Evolutionary conservation across 202 grass and related monocot species (phyloP), one percentile per base, ranked within the genome.

Genomic region (Sporobolus alterniflorus): DNA sequence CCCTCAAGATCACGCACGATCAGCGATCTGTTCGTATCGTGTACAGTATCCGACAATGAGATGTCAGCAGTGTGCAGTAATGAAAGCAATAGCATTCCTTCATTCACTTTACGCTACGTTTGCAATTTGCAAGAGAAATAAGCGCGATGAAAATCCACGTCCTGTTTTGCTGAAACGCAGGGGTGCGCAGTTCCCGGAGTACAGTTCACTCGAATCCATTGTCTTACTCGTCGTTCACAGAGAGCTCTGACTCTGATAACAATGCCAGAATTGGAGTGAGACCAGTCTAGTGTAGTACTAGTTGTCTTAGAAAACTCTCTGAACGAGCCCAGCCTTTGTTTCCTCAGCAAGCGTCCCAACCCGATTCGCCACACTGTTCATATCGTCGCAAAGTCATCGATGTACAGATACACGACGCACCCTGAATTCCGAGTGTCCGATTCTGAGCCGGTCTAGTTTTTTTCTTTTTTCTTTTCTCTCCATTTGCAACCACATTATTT

Each of bases 1-100:
- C 70, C 54, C 48, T 67, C 87, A 85, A 25, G 64, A 76, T 85
- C 76, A 48, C 87, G 54, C 22, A 61, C 32, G 42, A 47, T 52
- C 63, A 24, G 70, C 69, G 76, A 75, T 16, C 83, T 47, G 76
- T 49, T 36, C 51, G 48, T n/a, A n/a, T n/a, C n/a, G n/a, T n/a
- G n/a, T n/a, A 25, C 11, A 21, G 15, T 67, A 48, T 48, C 57
- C 44, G 16, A 48, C 74, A 20, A 60, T 40, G 54, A 82, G 42
- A 44, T 42, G 22, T 32, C 46, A 57, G 71, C 28, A 11, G n/a
- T 2, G 11, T 52, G 31, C 65, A 51, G 66, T 42, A 40, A 40
- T 33, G 18, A 71, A n/a, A 7, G 28, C 59, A 63, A 62, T 12
- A 60, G 24, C 26, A 60, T 29, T 11, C 42, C 16, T 42, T 20